Percentiles rank a stretch among this genome's conserved stretches.
Conservation (phyloP, 2,329 filamentous ascomycete species). For the Metarhizium guizhouense region DNA sequence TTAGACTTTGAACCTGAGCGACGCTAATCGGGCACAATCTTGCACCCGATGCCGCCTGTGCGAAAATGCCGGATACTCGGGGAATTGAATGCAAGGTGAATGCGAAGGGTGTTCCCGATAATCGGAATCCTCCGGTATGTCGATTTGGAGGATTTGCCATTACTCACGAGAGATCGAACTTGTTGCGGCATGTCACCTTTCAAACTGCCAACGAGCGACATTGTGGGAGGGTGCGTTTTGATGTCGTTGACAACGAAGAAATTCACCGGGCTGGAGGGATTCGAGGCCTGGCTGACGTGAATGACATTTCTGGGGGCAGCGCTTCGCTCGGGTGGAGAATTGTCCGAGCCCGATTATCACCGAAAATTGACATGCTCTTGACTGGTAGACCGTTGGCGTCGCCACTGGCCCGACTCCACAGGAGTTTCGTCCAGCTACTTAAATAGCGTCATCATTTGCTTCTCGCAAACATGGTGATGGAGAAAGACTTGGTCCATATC, state of each 20-base stretch:
- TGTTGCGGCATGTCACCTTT: slow-evolving; percentile 49
- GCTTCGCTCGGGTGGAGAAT: slow-evolving; percentile 8
- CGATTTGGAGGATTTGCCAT: not conserved
- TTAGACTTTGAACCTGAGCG: not conserved
- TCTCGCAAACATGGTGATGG: not conserved
- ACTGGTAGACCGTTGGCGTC: not conserved
- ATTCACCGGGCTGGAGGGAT: not conserved
- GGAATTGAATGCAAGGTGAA: not conserved
- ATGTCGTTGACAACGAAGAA: not conserved
- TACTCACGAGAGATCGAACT: slow-evolving; percentile 46
- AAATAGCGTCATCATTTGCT: not conserved
- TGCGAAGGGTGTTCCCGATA: not conserved
- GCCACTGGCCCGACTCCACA: not conserved
- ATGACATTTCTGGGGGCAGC: not conserved
- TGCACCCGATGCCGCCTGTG: not conserved
- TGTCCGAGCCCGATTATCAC: slow-evolving; percentile 8
- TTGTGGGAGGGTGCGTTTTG: slow-evolving; percentile 10
- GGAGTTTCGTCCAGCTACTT: not conserved
- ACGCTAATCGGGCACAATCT: not conserved
- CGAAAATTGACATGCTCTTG: not conserved
- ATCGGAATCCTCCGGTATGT: not conserved
- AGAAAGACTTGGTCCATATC: not conserved
- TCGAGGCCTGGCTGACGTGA: not conserved
- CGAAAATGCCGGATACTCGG: not conserved
- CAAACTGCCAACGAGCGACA: slow-evolving; percentile 28